Evolutionary conservation across 768 basidiomycete species (phyloP).

Genomic region (Pleurotus platypus): DNA sequence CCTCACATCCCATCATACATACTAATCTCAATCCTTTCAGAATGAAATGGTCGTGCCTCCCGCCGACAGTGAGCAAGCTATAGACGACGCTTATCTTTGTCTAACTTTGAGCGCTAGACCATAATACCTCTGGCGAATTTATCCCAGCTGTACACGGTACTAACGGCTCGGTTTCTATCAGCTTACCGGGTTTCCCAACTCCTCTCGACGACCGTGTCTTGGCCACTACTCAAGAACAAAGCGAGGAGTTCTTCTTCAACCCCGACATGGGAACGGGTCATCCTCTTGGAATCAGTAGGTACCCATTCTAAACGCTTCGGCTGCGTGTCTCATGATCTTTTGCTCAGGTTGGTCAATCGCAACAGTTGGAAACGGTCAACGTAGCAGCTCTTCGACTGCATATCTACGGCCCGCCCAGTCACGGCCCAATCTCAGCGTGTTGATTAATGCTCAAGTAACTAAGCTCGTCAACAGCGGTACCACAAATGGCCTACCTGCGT

Average conservation of each 20-base stretch:
- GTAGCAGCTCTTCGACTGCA: constrained; percentile 33
- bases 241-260: constrained; percentile 30
- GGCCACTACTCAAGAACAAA: constrained; percentile 29
- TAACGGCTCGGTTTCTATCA: constrained; percentile 27
- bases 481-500: constrained; percentile 10
- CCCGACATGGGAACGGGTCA: constrained; percentile 30
- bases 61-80: constrained; percentile 20
- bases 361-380: constrained; percentile 25
- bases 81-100: not conserved
- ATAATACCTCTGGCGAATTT: constrained; percentile 32
- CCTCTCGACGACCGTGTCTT: constrained; percentile 30
- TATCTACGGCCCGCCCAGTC: constrained; percentile 25
- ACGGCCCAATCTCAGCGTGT: constrained; percentile 32
- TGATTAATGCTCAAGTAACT: constrained; percentile 29
- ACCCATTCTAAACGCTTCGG: no score
- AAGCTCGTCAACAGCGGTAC: constrained; percentile 20
- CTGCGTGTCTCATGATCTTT: no score
- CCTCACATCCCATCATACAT: not conserved
- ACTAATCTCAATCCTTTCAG: constrained; percentile 14
- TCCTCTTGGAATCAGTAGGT: constrained; percentile 27
- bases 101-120: constrained; percentile 7
- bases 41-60: constrained; percentile 34
- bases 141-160: constrained; percentile 33
- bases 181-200: constrained; percentile 25
- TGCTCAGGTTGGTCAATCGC: constrained; percentile 26